These are phyloP conservation scores for Fusarium verticillioides DNA, from an alignment of 2,329 filamentous ascomycete species.

Conservation along the genomic window DNA sequence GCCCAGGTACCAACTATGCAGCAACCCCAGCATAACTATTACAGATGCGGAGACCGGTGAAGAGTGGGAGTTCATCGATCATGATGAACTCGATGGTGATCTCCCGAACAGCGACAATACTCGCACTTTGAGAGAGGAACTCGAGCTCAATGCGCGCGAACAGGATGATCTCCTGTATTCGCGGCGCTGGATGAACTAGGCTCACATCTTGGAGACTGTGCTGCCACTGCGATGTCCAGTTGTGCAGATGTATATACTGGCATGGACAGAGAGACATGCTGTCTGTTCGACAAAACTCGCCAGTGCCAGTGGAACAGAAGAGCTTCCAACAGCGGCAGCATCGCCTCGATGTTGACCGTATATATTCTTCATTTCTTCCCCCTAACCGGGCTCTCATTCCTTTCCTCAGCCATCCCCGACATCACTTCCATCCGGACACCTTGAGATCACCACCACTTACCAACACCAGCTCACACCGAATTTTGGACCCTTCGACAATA, in stretches of 20 bases:
- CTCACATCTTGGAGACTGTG: rapidly evolving
- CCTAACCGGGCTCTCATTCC: background rate
- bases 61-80: background rate
- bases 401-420: background rate
- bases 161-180: background rate
- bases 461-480: background rate
- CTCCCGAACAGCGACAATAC: background rate
- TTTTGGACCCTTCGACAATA: background rate
- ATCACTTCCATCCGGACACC: rapidly evolving
- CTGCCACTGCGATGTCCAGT: rapidly evolving
- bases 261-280: rapidly evolving
- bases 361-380: background rate
- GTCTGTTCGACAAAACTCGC: background rate
- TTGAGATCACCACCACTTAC: background rate
- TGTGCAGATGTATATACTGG: rapidly evolving
- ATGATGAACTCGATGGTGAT: background rate
- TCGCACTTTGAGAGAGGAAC: background rate
- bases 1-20: background rate
- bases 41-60: background rate
- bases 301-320: background rate
- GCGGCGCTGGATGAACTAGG: background rate
- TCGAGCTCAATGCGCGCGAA: background rate
- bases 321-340: background rate
- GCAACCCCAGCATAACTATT: background rate
- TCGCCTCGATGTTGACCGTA: background rate